Base-by-base conservation (phyloP, 345 rosid species). In the Salix udensis region DNA sequence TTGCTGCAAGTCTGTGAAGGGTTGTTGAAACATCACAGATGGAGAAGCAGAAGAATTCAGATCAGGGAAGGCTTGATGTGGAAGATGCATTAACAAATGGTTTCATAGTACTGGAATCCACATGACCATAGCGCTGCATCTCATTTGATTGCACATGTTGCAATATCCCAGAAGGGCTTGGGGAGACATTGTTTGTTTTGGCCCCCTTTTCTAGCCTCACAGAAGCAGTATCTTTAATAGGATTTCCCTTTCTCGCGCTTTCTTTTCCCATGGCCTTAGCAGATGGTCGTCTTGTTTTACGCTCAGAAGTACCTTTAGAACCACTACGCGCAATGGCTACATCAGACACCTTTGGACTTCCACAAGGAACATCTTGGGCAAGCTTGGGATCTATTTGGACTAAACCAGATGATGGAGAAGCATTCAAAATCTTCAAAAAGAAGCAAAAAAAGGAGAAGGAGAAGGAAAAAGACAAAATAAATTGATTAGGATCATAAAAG, bases 1-100 rank as follows among this genome's bases (percentile, higher is more conserved):
- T 96, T 96, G 99, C 80, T 96, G 99, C 78, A 88, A 78, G 81
- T 96, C 99, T 1, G 96, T 91, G 85, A 96, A 96, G 82, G 99
- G 97, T 87, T 93, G 99, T 44, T 82, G 93, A 86, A 88, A 88
- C 68, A 85, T 77, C 81, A 80, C 76, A 66, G 89, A 78, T 65
- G 85, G 84, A 76, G 91, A 82, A 77, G 84, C 84, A 12, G 88
- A 85, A 72, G 88, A 71, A 85, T 88, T 96, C 77, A 96, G 78
- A 85, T 91, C 95, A 4, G 96, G 96, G 91, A 79, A 94, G 77
- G 84, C 86, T 76, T 77, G 97, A 77, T 8, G 84, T 77, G 6
- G 90, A 80, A 65, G 88, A 69, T 55, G 86, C 58, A 76, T 86
- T 79, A 83, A 86, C 78, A 83, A 89, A 85, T 36, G 85, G 84